These are phyloP conservation scores for Colletotrichum truncatum DNA, from an alignment of 2,329 filamentous ascomycete genomes.

Conservation along the genomic window DNA sequence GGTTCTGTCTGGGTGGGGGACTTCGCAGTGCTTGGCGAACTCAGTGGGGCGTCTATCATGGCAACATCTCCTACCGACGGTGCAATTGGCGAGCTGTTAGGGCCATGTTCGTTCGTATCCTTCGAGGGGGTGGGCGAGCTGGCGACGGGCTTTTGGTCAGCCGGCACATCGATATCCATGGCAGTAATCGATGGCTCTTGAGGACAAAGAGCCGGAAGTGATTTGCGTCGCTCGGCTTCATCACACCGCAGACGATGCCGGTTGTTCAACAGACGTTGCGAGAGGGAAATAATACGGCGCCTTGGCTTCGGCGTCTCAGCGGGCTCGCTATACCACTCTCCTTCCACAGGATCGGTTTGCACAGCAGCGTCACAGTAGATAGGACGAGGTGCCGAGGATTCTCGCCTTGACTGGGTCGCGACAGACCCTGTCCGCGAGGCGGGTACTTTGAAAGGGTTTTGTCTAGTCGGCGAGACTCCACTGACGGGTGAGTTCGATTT, in stretches of 20 bases:
- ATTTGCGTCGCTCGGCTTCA: constrained; percentile 46
- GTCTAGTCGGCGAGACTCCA: constrained; percentile 47
- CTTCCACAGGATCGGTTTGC: constrained; percentile 64
- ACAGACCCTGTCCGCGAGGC: constrained; percentile 40
- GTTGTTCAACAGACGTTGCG: constrained; percentile 60
- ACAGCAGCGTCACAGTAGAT: constrained; percentile 60
- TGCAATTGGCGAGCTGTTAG: constrained; percentile 2
- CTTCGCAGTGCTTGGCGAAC: constrained; percentile 35
- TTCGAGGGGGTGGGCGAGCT: constrained; percentile 14
- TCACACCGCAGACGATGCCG: constrained; percentile 53
- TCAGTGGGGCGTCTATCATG: constrained; percentile 42
- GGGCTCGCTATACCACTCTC: constrained; percentile 59
- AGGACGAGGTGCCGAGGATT: constrained; percentile 48
- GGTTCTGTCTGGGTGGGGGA: background rate
- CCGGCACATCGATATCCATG: constrained; percentile 52
- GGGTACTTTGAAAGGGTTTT: constrained; percentile 38
- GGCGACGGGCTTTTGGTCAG: constrained; percentile 39
- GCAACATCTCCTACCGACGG: constrained; percentile 34
- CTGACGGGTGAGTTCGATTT: constrained; percentile 62
- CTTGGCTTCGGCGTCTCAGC: constrained; percentile 47
- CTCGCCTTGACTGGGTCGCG: constrained; percentile 44
- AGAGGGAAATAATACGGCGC: constrained; percentile 61
- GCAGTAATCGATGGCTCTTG: constrained; percentile 40
- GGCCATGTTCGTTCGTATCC: constrained; percentile 29
- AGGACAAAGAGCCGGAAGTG: constrained; percentile 37